Percentiles rank a stretch among this genome's conserved stretches.
Evolutionary conservation across 257 asterid species (phyloP).

Genomic region (Mitragyna speciosa): DNA sequence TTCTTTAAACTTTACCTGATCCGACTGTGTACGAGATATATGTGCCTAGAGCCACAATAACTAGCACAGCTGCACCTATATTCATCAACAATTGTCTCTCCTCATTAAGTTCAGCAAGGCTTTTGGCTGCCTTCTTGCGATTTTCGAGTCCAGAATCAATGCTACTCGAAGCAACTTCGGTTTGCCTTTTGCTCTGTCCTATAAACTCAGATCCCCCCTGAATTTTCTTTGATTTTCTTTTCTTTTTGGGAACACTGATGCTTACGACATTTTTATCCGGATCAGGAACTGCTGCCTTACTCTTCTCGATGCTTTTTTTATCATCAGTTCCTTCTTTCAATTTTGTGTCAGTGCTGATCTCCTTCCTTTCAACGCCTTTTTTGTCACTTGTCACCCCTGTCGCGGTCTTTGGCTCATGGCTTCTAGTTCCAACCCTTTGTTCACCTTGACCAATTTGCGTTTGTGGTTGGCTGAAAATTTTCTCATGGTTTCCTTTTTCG

Average conservation of each 20-base stretch:
- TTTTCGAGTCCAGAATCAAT: slow-evolving; percentile 17
- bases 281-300: not conserved
- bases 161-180: slow-evolving; percentile 7
- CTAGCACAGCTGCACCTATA: slow-evolving; percentile 64
- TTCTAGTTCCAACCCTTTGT: not conserved
- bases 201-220: not conserved
- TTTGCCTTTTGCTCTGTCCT: slow-evolving; percentile 22
- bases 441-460: not conserved
- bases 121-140: slow-evolving; percentile 38
- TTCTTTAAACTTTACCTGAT: slow-evolving; percentile 1
- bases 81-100: slow-evolving; percentile 66
- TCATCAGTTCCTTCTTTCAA: slow-evolving; percentile 28
- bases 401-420: not conserved
- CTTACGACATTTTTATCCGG: slow-evolving; percentile 11
- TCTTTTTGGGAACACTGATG: not conserved
- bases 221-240: not conserved
- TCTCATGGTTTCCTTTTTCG: slow-evolving; percentile 1
- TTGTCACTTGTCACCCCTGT: not conserved
- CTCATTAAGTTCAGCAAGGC: slow-evolving; percentile 42
- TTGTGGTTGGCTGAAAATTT: not conserved
- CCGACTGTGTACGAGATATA: slow-evolving; percentile 38
- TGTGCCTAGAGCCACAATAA: slow-evolving; percentile 57
- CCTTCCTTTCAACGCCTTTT: not conserved
- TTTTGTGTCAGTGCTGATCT: not conserved
- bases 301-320: slow-evolving; percentile 11